These are phyloP conservation scores for Hericium alpestre DNA, from an alignment of 768 basidiomycete genomes.

Conservation along the genomic window DNA sequence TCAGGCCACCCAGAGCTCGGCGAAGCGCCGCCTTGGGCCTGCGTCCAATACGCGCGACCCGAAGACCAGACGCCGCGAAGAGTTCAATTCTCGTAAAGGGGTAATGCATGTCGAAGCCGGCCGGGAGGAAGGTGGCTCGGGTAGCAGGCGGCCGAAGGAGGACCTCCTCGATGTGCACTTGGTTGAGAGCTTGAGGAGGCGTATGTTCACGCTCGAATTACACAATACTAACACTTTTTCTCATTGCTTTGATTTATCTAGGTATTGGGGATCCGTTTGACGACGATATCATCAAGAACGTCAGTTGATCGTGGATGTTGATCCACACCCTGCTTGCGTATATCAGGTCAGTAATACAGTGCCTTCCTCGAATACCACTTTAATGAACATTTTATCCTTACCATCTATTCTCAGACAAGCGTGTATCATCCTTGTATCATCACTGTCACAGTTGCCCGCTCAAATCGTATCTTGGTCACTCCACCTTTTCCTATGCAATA, in stretches of 20 bases:
- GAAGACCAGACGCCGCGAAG: slow-evolving; percentile 12
- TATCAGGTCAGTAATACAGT: too few relatives aligned
- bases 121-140: slow-evolving; percentile 2
- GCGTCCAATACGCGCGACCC: slow-evolving; percentile 11
- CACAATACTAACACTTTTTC: background rate
- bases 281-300: slow-evolving; percentile 16
- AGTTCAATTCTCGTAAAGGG: slow-evolving; percentile 5
- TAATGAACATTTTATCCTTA: too few relatives aligned
- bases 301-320: slow-evolving; percentile 1
- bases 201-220: background rate
- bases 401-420: too few relatives aligned
- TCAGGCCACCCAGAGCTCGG: slow-evolving; percentile 3
- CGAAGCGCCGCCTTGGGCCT: slow-evolving; percentile 11
- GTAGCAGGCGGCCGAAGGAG: slow-evolving; percentile 4
- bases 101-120: background rate
- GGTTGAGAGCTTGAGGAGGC: slow-evolving; percentile 8
- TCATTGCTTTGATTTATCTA: background rate
- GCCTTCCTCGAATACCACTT: too few relatives aligned
- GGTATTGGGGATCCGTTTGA: slow-evolving; percentile 24
- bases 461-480: too few relatives aligned
- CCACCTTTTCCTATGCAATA: too few relatives aligned
- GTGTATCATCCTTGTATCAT: too few relatives aligned
- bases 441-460: too few relatives aligned
- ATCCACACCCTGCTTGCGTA: too few relatives aligned
- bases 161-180: slow-evolving; percentile 9